Conservation (phyloP, 2,329 filamentous ascomycete species). For the Aspergillus ibericus region DNA sequence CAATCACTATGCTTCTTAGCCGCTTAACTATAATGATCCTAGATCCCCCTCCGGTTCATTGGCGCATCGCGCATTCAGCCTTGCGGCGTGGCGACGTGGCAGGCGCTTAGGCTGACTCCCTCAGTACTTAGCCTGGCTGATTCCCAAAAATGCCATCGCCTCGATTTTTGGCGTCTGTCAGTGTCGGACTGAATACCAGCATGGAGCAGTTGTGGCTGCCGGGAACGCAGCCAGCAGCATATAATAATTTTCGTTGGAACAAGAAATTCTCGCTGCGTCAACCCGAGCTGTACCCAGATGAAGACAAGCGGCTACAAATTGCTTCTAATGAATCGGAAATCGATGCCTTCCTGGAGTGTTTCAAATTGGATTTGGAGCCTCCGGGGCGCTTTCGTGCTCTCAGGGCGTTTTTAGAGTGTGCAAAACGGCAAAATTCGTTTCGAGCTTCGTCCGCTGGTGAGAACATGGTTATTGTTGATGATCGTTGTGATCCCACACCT, state of each 20-base stretch:
- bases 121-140: too few relatives aligned
- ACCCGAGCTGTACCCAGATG: neutral
- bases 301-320: too few relatives aligned
- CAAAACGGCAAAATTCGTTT: too few relatives aligned
- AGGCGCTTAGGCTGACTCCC: too few relatives aligned
- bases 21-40: neutral
- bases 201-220: neutral
- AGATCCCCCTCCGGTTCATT: neutral
- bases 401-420: neutral
- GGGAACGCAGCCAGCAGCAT: neutral
- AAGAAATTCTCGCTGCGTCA: neutral
- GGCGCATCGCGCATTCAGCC: neutral
- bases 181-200: neutral
- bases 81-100: neutral
- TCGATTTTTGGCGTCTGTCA: too few relatives aligned
- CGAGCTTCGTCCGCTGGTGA: too few relatives aligned
- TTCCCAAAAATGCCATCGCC: too few relatives aligned
- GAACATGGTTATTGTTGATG: neutral
- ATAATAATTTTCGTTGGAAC: neutral
- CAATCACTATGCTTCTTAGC: neutral
- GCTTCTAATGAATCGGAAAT: too few relatives aligned
- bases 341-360: too few relatives aligned
- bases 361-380: neutral
- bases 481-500: constrained; percentile 4
- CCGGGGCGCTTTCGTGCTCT: neutral